Conservation (phyloP, 1,284 basidiomycete genomes). For the Ustilago tritici region DNA sequence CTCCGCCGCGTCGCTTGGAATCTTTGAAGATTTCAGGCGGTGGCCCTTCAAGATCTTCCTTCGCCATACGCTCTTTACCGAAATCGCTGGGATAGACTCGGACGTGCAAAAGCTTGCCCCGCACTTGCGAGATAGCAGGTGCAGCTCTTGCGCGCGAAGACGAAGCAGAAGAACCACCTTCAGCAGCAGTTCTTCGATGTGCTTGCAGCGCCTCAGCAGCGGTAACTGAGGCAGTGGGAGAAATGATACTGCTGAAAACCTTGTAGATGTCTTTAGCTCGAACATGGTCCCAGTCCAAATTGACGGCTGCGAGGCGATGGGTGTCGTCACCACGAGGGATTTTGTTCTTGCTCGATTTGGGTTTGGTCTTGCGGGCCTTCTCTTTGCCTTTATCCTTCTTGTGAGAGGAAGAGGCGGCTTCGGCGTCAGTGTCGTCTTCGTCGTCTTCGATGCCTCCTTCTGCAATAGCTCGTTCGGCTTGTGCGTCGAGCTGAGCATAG, state of each 20-base stretch:
- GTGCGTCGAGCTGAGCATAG: constrained; percentile 79
- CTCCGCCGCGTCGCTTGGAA: constrained; percentile 70
- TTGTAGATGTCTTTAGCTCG: constrained; percentile 90
- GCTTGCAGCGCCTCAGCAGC: constrained; percentile 39
- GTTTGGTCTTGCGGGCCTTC: constrained; percentile 26
- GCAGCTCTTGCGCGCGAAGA: constrained; percentile 25
- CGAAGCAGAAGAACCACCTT: constrained; percentile 6
- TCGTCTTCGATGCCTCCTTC: constrained; percentile 51
- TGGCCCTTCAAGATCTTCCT: constrained; percentile 90
- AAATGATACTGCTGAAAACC: constrained; percentile 87
- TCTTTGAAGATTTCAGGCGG: constrained; percentile 82
- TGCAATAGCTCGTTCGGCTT: constrained; percentile 73
- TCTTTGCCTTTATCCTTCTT: constrained; percentile 59
- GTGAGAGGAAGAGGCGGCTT: constrained; percentile 70
- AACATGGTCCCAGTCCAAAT: constrained; percentile 98
- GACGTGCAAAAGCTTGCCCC: constrained; percentile 59
- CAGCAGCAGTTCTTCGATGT: constrained; percentile 23
- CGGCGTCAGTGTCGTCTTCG: constrained; percentile 34
- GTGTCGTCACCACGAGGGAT: constrained; percentile 63
- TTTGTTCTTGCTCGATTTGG: constrained; percentile 70
- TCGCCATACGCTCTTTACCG: constrained; percentile 86
- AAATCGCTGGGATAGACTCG: constrained; percentile 93
- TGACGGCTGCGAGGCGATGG: constrained; percentile 85
- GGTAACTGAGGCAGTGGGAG: constrained; percentile 65
- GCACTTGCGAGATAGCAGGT: constrained; percentile 50